phyloP scores from a whole-genome alignment of 2,329 filamentous ascomycete genomes.

The Penicillium rolfsii region DNA sequence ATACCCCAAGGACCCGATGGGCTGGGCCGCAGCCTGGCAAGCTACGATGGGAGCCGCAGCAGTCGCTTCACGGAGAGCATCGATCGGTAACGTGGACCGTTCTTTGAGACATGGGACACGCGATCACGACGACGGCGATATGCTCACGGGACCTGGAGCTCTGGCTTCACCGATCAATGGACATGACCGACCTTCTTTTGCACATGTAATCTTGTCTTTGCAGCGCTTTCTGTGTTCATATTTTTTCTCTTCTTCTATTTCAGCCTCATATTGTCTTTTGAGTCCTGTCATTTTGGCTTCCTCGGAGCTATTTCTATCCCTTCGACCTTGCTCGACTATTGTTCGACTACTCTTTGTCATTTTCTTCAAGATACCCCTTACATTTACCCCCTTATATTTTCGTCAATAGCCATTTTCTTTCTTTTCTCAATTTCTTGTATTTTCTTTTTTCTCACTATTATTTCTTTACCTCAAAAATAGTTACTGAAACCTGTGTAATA shows the following conservation, averaged over 20 bases:
- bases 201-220: conserved; percentile 1
- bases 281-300: background rate
- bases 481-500: background rate
- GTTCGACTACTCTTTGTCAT: conserved; percentile 7
- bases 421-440: conserved; percentile 7
- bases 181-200: conserved; percentile 14
- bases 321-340: conserved; percentile 11
- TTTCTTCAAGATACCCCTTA: conserved; percentile 27
- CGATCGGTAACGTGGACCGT: conserved; percentile 29
- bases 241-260: background rate
- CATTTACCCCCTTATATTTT: conserved; percentile 14
- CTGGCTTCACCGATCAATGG: conserved; percentile 6
- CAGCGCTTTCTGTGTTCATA: conserved; percentile 1
- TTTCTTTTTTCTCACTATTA: conserved; percentile 6
- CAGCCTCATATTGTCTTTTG: background rate
- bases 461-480: background rate
- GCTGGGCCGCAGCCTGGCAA: conserved; percentile 48
- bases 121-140: conserved; percentile 26
- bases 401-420: conserved; percentile 12
- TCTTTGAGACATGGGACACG: conserved; percentile 21
- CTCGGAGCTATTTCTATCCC: conserved; percentile 3
- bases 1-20: conserved; percentile 40
- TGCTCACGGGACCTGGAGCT: conserved; percentile 17
- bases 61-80: conserved; percentile 50
- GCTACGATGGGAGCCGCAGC: conserved; percentile 50